phyloP scores from a whole-genome alignment of 2,329 filamentous ascomycete genomes.

The Penicillium sp. region DNA sequence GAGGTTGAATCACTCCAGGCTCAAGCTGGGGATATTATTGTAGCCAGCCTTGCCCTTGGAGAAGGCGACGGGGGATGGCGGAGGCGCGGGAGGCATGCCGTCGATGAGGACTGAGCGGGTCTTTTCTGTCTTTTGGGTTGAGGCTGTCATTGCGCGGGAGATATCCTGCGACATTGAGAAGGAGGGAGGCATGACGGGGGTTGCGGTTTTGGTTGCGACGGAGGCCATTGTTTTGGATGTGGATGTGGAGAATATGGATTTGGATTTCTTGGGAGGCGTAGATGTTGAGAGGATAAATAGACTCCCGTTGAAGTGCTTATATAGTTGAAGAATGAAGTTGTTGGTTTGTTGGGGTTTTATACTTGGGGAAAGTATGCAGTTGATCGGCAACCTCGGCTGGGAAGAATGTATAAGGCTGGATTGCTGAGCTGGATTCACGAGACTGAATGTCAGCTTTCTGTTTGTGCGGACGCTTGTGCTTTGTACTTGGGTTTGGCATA shows the following conservation, averaged over 20 bases:
- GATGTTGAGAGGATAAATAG: not conserved
- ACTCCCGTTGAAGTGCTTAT: not conserved
- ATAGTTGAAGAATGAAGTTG: not conserved
- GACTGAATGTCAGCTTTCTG: constrained; percentile 2
- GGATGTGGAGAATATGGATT: not conserved
- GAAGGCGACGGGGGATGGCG: constrained; percentile 18
- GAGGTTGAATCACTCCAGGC: constrained; percentile 11
- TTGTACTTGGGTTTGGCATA: constrained; percentile 6
- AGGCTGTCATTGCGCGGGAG: constrained; percentile 31
- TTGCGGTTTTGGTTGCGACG: constrained; percentile 17
- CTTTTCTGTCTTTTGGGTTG: constrained; percentile 26
- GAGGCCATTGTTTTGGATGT: constrained; percentile 6
- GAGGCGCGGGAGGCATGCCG: constrained; percentile 21
- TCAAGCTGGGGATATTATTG: constrained; percentile 17
- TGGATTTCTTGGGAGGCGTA: not conserved
- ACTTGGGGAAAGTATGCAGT: not conserved
- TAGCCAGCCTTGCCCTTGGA: constrained; percentile 10
- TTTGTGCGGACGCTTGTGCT: constrained; percentile 1
- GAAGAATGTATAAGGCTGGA: not conserved
- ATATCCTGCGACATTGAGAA: constrained; percentile 31
- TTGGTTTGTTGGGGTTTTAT: not conserved
- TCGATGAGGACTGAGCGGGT: constrained; percentile 15
- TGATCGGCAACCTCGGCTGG: constrained; percentile 7
- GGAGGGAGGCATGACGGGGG: constrained; percentile 14
- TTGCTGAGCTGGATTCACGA: not conserved